A percentile compares a stretch with the other conserved stretches of the same genome.
phyloP scores from a whole-genome alignment of 2,329 filamentous ascomycete genomes.

The Aspergillus unguis region DNA sequence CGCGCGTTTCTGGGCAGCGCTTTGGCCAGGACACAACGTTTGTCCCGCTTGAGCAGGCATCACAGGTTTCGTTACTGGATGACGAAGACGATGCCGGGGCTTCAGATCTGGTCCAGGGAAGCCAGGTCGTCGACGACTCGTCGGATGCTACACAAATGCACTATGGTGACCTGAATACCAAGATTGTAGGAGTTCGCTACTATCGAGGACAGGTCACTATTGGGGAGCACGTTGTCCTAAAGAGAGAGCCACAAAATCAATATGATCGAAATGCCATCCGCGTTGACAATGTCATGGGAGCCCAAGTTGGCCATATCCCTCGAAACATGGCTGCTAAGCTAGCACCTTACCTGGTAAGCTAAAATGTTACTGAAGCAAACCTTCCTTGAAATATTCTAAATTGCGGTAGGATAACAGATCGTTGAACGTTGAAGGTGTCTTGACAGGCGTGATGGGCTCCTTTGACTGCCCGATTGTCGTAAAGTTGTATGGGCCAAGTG shows the following conservation, averaged over 20 bases:
- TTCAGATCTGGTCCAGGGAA: conserved; percentile 29
- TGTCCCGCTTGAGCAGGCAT: conserved; percentile 30
- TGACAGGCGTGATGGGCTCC: conserved; percentile 62
- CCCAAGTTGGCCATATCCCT: conserved; percentile 77
- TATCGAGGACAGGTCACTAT: conserved; percentile 61
- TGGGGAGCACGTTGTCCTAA: conserved; percentile 62
- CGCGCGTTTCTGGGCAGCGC: conserved; percentile 23
- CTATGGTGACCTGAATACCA: conserved; percentile 46
- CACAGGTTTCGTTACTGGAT: conserved; percentile 23
- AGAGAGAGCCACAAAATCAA: conserved; percentile 64
- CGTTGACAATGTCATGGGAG: conserved; percentile 70
- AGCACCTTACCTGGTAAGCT: conserved; percentile 64
- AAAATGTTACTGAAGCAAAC: background rate
- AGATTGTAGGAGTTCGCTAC: conserved; percentile 61
- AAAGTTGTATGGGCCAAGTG: conserved; percentile 65
- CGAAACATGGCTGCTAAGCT: conserved; percentile 66
- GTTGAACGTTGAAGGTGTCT: conserved; percentile 64
- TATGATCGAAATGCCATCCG: conserved; percentile 75
- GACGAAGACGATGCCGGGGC: conserved; percentile 38
- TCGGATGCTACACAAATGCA: conserved; percentile 33
- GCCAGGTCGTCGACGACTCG: conserved; percentile 36
- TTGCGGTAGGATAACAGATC: conserved; percentile 50
- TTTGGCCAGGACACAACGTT: conserved; percentile 29
- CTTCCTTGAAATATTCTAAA: background rate
- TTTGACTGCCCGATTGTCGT: conserved; percentile 73